Percentiles rank a stretch among this genome's conserved stretches.
Conservation (phyloP, 345 rosid species). For the Carallia pectinifolia region DNA sequence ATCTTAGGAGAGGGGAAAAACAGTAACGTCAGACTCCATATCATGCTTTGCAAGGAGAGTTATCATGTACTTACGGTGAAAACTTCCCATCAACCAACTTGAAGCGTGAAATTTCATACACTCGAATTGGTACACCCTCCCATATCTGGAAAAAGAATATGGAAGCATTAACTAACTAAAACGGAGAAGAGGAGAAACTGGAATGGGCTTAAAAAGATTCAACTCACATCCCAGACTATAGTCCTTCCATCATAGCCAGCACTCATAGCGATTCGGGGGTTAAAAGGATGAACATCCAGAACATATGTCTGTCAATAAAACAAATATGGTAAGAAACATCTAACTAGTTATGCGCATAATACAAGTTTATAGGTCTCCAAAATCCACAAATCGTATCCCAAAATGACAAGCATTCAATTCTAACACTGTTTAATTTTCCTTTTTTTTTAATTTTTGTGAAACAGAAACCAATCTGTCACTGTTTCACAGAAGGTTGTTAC, state of each 20-base stretch:
- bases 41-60: too few species aligned
- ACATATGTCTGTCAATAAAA: slow-evolving; percentile 80
- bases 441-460: too few species aligned
- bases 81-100: slow-evolving; percentile 99
- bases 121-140: slow-evolving; percentile 92
- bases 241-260: slow-evolving; percentile 98
- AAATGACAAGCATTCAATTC: too few species aligned
- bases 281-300: slow-evolving; percentile 97
- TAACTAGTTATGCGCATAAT: not conserved
- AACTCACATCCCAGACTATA: slow-evolving; percentile 98
- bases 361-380: slow-evolving; percentile 4
- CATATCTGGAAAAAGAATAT: slow-evolving; percentile 62
- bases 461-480: too few species aligned
- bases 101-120: slow-evolving; percentile 85
- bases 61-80: slow-evolving; percentile 74
- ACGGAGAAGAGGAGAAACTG: slow-evolving; percentile 17
- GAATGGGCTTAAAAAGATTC: slow-evolving; percentile 20
- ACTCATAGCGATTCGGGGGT: slow-evolving; percentile 98
- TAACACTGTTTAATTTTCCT: too few species aligned
- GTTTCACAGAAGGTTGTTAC: too few species aligned
- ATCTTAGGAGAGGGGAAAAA: too few species aligned
- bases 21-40: too few species aligned
- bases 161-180: slow-evolving; percentile 14
- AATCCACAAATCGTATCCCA: not conserved
- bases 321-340: slow-evolving; percentile 11